Evolutionary conservation across 2,329 filamentous ascomycete genomes (phyloP).

Genomic region (Aspergillus phoenicis): DNA sequence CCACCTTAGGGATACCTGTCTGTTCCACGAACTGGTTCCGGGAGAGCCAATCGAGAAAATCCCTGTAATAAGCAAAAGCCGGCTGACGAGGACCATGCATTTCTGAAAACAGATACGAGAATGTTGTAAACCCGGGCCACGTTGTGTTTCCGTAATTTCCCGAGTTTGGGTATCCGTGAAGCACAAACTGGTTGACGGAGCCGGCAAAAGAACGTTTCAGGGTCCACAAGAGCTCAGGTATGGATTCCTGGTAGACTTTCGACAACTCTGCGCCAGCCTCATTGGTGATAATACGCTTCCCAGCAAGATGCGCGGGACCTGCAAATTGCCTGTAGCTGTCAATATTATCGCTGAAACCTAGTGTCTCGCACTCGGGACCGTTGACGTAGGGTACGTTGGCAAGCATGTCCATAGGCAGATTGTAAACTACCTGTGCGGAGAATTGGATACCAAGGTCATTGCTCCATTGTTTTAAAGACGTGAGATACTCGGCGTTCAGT

Average conservation of each 20-base stretch:
- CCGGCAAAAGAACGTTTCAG: conserved; percentile 45
- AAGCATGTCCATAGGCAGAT: conserved; percentile 49
- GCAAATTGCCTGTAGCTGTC: conserved; percentile 47
- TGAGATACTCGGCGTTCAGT: conserved; percentile 31
- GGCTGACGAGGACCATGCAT: conserved; percentile 46
- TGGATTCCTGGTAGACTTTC: conserved; percentile 26
- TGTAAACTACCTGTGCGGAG: conserved; percentile 47
- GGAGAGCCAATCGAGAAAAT: background rate
- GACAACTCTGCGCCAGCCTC: conserved; percentile 38
- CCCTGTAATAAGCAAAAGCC: conserved; percentile 16
- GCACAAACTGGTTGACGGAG: conserved; percentile 48
- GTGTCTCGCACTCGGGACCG: conserved; percentile 46
- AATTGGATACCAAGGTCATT: conserved; percentile 38
- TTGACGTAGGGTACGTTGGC: conserved; percentile 41
- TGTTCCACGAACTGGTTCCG: background rate
- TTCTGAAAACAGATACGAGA: conserved; percentile 50
- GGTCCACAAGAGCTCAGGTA: conserved; percentile 36
- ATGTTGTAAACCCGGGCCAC: conserved; percentile 53
- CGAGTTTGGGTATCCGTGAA: conserved; percentile 49
- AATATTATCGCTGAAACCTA: conserved; percentile 40
- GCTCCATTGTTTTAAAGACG: conserved; percentile 35
- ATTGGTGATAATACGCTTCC: conserved; percentile 44
- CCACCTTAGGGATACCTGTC: background rate
- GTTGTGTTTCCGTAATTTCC: conserved; percentile 51
- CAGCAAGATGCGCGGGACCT: conserved; percentile 44